phyloP scores from a whole-genome alignment of 2,329 filamentous ascomycete genomes.

The Sclerotinia sclerotiorum region DNA sequence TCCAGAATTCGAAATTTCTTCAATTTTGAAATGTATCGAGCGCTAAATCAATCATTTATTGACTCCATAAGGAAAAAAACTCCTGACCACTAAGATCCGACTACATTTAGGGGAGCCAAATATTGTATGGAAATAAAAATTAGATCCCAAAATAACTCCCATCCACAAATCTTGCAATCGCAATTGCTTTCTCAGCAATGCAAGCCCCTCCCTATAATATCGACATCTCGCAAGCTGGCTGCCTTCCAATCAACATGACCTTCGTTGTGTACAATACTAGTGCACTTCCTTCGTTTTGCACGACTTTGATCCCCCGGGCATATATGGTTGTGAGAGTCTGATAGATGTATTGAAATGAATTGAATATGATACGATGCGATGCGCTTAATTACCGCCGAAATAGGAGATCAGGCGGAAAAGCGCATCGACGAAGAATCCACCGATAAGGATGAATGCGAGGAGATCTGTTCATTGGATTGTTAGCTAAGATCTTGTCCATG shows the following conservation, averaged over 20 bases:
- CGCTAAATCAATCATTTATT: constrained; percentile 9
- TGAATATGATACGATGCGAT: background rate
- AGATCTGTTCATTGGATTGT: background rate
- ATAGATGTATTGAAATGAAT: background rate
- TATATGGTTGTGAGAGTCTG: constrained; percentile 2
- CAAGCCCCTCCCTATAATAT: constrained; percentile 8
- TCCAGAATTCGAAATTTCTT: background rate
- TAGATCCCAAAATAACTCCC: constrained; percentile 7
- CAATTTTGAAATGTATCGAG: background rate
- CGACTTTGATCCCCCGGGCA: background rate
- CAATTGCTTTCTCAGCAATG: background rate
- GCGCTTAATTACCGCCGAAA: constrained; percentile 12
- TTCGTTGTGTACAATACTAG: background rate
- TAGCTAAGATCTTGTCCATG: background rate
- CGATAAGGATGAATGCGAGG: constrained; percentile 7
- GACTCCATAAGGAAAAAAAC: background rate
- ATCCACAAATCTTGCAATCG: constrained; percentile 1
- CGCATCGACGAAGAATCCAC: constrained; percentile 4
- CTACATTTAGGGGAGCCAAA: background rate
- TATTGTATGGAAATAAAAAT: background rate
- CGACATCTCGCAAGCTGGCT: background rate
- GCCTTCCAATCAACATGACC: background rate
- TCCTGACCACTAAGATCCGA: background rate
- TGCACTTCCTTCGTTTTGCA: background rate
- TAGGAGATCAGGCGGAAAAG: constrained; percentile 1